phyloP scores from a whole-genome alignment of 176 grass and related monocot genomes.

The Echinochloa phyllopogon region DNA sequence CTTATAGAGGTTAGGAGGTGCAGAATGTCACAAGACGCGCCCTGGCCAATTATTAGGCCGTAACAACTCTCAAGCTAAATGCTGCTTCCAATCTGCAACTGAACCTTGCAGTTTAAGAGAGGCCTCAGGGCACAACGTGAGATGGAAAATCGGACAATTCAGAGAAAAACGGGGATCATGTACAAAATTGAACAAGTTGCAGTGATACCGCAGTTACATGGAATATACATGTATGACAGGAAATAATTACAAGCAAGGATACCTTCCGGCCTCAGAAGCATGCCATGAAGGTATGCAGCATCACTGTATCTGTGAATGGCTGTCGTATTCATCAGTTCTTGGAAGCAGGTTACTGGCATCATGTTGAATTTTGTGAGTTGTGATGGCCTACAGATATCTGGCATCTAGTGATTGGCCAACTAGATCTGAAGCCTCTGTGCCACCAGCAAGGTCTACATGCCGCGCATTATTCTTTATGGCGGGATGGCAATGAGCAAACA shows the following conservation, averaged over 20 bases:
- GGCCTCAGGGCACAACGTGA: not conserved
- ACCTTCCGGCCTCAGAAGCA: not conserved
- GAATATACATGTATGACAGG: not conserved
- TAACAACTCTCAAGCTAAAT: too few relatives aligned
- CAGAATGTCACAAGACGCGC: not conserved
- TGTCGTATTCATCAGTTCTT: not conserved
- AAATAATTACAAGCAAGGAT: conserved; percentile 16
- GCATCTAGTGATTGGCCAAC: not conserved
- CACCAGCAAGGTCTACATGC: conserved; percentile 11
- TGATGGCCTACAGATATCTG: conserved; percentile 5
- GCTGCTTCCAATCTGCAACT: not conserved
- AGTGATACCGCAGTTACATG: not conserved
- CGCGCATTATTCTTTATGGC: conserved; percentile 30
- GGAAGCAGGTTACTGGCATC: not conserved
- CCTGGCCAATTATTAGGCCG: not conserved
- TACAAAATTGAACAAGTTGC: not conserved
- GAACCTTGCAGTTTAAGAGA: not conserved
- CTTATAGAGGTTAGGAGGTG: not conserved
- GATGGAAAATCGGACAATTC: not conserved
- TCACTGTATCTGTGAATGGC: not conserved
- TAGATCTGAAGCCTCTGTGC: conserved; percentile 19
- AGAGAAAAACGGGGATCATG: not conserved
- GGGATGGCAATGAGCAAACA: conserved; percentile 10
- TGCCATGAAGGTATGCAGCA: conserved; percentile 11
- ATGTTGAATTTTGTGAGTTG: conserved; percentile 10